Evolutionary conservation across 345 rosid species (phyloP), one percentile per base, ranked within the genome.

Genomic region (Ceriops zippeliana): DNA sequence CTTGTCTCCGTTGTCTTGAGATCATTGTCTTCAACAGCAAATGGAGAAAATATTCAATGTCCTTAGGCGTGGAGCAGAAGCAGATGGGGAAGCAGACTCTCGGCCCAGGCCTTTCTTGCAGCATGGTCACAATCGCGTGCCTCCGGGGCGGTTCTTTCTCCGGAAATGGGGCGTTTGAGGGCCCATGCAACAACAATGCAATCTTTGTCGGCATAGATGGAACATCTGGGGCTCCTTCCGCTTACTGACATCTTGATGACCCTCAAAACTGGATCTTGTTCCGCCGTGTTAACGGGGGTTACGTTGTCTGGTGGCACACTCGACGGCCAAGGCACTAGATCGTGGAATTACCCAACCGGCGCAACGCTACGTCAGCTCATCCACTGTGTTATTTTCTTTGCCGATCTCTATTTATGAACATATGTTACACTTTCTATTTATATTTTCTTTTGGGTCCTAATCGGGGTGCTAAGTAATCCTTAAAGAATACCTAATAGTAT

Each of bases 241-340:
- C 85, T 76, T 75, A 78, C 62, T 68, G 78, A 22, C 83, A 78
- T n/a, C 24, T 87, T 13, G 86, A 83, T 2, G 81, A 76, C 42
- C 70, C 84, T 5, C 82, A 78, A 24, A 78, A 78, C 42, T 87
- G 93, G 93, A 81, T 90, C 13, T 56, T 80, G 71, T 90, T 87
- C 42, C 61, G 62, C 1, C 19, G 80, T 57, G 88, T 87, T 42
- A 69, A 85, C 65, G 26, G 82, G 83, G 42, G 71, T 86, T 35
- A 30, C 81, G 7, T 67, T 85, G 52, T 38, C 74, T 16, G 88
- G 89, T 3, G 96, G 85, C 16, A 74, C 61, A 6, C 78, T 85
- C 52, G 91, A 87, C 69, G 92, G 82, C 20, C 79, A 76, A 17
- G 96, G 87, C 30, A 77, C 83, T 49, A 76, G 72, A 24, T 78